Base-by-base conservation (phyloP, 192 early-diverging fungal species). In the Entomortierella chlamydospora region DNA sequence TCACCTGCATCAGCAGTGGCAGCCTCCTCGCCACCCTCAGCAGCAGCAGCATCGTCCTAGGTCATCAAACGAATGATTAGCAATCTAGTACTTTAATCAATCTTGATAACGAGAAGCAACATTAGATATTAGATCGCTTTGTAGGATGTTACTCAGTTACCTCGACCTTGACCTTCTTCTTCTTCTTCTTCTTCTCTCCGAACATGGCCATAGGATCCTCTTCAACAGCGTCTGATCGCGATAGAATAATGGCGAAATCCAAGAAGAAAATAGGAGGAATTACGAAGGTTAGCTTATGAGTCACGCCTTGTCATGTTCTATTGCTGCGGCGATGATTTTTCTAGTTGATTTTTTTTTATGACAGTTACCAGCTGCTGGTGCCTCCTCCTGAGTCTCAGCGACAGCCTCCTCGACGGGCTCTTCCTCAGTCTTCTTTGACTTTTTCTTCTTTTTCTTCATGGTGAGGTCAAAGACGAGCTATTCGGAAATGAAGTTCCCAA, bases 171-270 rank as follows among this genome's bases (percentile, higher is more conserved):
- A 84, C 81, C 87, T 93, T 93, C 82, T 94, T 94, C 85, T 94
- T 94, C 78, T 95, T 95, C 89, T 95, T 95, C 74, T 96, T 96
- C 84, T 93, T 86, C 68, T 93, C 91, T 55, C 85, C 92, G 83
- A 95, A 94, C 84, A 91, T 88, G 53, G 87, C 85, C 51, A 85
- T 82, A 61, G 87, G 84, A 64, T 91, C 90, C 30, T 83, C 87
- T 50, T 87, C 90, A 31, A 73, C 82, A 28, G 69, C 62, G 41
- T 68, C 68, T 74, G 39, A 7, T 54, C 23, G 26, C 10, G 10
- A 54, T 7, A 26, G 6, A 3, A 26, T 54, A 54, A 54, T 29
- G 26, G 25, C 9, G 13, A 7, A 26, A 26, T 12, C 6, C 11
- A 54, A 54, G 10, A 7, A 23, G 34, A 10, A 37, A 37, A 37